Evolutionary conservation across 2,329 filamentous ascomycete species (phyloP).

Genomic region (Fusarium foetens): DNA sequence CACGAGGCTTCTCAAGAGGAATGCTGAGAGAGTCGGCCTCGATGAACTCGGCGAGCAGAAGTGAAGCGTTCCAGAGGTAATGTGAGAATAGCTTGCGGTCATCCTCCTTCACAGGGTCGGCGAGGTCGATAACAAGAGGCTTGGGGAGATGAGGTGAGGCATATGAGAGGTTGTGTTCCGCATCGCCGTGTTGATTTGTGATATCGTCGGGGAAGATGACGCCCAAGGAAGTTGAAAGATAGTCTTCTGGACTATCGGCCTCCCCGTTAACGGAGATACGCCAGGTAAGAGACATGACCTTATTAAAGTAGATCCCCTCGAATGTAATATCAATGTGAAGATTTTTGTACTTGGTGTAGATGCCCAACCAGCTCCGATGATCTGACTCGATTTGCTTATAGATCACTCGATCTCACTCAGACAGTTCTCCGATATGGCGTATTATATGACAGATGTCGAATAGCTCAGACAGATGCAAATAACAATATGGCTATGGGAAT

Average conservation of each 20-base stretch:
- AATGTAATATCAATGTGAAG: not conserved
- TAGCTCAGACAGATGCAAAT: not conserved
- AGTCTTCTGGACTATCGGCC: conserved; percentile 62
- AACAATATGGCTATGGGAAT: not conserved
- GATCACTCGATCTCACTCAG: conserved; percentile 12
- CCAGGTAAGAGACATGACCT: conserved; percentile 57
- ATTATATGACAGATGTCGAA: not conserved
- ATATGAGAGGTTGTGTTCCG: conserved; percentile 68
- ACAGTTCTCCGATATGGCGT: not conserved
- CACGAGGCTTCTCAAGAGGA: conserved; percentile 25
- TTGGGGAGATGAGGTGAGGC: conserved; percentile 60
- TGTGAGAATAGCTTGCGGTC: conserved; percentile 74
- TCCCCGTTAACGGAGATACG: conserved; percentile 46
- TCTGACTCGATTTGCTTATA: not conserved
- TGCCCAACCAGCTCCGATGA: not conserved
- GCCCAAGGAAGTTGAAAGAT: conserved; percentile 67
- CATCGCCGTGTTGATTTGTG: conserved; percentile 72
- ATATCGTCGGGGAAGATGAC: conserved; percentile 76
- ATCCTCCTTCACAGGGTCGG: conserved; percentile 61
- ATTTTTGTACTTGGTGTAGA: not conserved
- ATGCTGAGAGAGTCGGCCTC: conserved; percentile 58
- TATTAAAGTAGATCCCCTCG: not conserved
- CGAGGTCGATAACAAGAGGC: conserved; percentile 57
- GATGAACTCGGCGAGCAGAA: conserved; percentile 65
- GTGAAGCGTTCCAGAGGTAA: conserved; percentile 76